A percentile compares a stretch with the other conserved stretches of the same genome.
Evolutionary conservation across 305 asterid genomes (phyloP).

Genomic region (Rubia tinctorum): DNA sequence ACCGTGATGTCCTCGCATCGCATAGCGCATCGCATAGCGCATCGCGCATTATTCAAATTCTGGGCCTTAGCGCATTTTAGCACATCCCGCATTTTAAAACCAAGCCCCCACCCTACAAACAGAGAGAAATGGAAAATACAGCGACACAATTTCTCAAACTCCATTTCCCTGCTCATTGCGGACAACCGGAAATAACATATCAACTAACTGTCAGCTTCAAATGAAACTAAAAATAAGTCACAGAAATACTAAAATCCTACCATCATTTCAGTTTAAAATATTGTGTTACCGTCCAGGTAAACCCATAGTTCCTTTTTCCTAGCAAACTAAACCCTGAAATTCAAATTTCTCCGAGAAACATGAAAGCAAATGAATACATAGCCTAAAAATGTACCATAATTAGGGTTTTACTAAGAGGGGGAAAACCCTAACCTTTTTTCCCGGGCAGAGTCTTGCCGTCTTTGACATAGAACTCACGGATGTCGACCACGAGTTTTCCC

Average conservation of each 20-base stretch:
- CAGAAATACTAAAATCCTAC: not conserved
- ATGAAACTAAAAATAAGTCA: not conserved
- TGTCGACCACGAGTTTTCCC: constrained; percentile 76
- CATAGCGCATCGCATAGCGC: too few relatives aligned
- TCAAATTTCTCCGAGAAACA: not conserved
- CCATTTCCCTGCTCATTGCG: not conserved
- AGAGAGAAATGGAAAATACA: not conserved
- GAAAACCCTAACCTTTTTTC: constrained; percentile 43
- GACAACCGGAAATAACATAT: too few relatives aligned
- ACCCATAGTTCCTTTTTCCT: not conserved
- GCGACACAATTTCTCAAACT: not conserved
- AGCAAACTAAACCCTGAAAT: not conserved
- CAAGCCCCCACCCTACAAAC: not conserved
- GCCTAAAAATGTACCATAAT: not conserved
- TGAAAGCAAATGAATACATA: not conserved
- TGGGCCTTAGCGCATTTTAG: too few relatives aligned
- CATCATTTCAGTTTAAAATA: too few relatives aligned
- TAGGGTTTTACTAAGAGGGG: constrained; percentile 3
- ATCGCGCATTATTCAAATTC: too few relatives aligned
- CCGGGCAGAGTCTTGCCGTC: constrained; percentile 75
- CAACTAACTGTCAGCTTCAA: not conserved
- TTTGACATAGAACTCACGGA: constrained; percentile 61
- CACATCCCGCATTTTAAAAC: not conserved
- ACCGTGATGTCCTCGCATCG: too few relatives aligned
- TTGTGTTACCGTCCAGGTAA: not conserved